phyloP scores from a whole-genome alignment of 345 rosid species.

The Corymbia maculata region DNA sequence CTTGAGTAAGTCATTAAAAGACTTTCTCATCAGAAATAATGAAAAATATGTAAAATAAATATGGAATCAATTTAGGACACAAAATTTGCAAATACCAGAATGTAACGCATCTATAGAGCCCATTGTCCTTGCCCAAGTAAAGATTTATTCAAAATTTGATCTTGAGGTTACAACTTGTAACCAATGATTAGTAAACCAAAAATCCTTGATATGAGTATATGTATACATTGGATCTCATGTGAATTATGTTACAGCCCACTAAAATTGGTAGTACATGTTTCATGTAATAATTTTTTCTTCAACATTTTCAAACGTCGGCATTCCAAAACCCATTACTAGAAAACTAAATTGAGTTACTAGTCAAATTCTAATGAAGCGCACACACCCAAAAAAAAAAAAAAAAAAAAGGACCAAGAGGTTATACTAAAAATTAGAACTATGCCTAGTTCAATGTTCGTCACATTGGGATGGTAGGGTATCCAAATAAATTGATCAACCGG shows the following conservation, averaged over 20 bases:
- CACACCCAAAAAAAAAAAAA: background rate
- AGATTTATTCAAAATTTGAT: too few relatives aligned
- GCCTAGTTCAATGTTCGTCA: background rate
- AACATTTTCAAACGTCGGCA: background rate
- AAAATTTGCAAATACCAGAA: rapidly evolving
- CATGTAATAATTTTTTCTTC: background rate
- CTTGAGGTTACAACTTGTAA: too few relatives aligned
- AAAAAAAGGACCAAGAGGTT: background rate
- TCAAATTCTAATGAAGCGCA: background rate
- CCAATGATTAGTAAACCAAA: rapidly evolving
- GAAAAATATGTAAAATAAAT: too few relatives aligned
- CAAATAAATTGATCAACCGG: background rate
- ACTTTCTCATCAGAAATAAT: too few relatives aligned
- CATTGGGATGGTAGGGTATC: background rate
- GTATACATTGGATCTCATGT: rapidly evolving
- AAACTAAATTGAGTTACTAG: background rate
- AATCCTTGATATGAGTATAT: rapidly evolving
- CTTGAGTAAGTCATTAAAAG: too few relatives aligned
- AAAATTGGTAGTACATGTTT: background rate
- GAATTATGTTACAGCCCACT: rapidly evolving
- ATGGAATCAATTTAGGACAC: rapidly evolving
- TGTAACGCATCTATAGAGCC: rapidly evolving
- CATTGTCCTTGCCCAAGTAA: rapidly evolving
- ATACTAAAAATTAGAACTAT: background rate
- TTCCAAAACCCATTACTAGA: background rate